Evolutionary conservation across 2,329 filamentous ascomycete species (phyloP).

Genomic region (Neoascochyta sp.): DNA sequence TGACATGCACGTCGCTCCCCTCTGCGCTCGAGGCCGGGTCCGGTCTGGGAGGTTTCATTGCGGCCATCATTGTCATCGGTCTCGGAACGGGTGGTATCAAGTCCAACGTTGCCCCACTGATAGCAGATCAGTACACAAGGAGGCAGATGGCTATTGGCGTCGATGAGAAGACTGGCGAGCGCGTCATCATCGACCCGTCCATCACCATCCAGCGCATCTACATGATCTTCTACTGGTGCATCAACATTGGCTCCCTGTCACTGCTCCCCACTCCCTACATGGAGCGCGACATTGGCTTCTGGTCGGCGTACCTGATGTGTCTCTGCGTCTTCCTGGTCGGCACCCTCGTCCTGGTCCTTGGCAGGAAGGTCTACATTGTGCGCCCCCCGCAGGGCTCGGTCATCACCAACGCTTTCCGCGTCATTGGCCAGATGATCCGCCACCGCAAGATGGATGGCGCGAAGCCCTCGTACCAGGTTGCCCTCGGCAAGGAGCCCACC

Average conservation of each 20-base stretch:
- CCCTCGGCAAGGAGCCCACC: slow-evolving; percentile 45
- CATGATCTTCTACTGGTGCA: slow-evolving; percentile 68
- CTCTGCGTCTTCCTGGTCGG: slow-evolving; percentile 65
- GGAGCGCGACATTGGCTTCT: slow-evolving; percentile 67
- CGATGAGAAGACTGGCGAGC: slow-evolving; percentile 44
- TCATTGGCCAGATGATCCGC: slow-evolving; percentile 56
- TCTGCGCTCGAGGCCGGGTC: slow-evolving; percentile 58
- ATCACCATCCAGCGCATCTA: slow-evolving; percentile 50
- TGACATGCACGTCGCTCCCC: slow-evolving; percentile 64
- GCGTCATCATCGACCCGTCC: slow-evolving; percentile 46
- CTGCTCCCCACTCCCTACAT: slow-evolving; percentile 67
- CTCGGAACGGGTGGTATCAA: slow-evolving; percentile 79
- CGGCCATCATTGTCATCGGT: slow-evolving; percentile 62
- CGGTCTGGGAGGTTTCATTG: slow-evolving; percentile 61
- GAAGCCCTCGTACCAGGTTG: slow-evolving; percentile 63
- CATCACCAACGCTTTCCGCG: slow-evolving; percentile 52
- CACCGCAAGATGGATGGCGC: slow-evolving; percentile 57
- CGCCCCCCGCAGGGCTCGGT: slow-evolving; percentile 39
- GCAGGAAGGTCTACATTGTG: slow-evolving; percentile 38
- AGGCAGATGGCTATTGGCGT: slow-evolving; percentile 42
- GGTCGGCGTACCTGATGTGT: slow-evolving; percentile 63
- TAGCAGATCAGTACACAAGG: slow-evolving; percentile 48
- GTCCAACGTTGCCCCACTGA: slow-evolving; percentile 62
- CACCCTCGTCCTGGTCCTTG: slow-evolving; percentile 49
- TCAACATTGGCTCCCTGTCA: slow-evolving; percentile 68